Percentiles rank a stretch among this genome's conserved stretches.
Conservation (phyloP, 1,284 basidiomycete species). For the Sanghuangporus weigelae region DNA sequence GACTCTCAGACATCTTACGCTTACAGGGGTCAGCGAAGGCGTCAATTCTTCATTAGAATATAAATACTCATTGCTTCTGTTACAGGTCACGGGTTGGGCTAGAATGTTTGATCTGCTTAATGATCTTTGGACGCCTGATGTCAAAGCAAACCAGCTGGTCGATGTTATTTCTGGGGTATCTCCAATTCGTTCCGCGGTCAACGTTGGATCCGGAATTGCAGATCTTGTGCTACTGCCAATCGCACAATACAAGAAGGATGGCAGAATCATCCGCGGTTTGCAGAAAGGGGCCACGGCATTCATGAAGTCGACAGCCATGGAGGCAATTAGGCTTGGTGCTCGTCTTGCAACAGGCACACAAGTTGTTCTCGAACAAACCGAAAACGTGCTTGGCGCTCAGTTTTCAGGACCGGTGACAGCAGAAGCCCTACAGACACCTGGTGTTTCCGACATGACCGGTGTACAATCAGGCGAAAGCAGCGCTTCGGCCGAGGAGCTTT, state of each 20-base stretch:
- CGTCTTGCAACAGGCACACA: constrained; percentile 94
- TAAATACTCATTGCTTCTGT: constrained; percentile 7
- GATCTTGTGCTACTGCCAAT: constrained; percentile 95
- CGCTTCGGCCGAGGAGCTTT: constrained; percentile 44
- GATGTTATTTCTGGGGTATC: constrained; percentile 97
- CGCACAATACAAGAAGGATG: constrained; percentile 96
- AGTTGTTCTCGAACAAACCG: constrained; percentile 93
- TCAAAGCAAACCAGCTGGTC: constrained; percentile 95
- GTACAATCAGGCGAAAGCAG: constrained; percentile 36
- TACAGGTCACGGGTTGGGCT: constrained; percentile 84
- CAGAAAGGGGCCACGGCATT: constrained; percentile 92
- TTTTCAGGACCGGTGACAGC: constrained; percentile 61
- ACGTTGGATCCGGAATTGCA: constrained; percentile 93
- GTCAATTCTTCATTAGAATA: neutral
- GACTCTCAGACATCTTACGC: constrained; percentile 89
- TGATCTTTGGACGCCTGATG: constrained; percentile 98
- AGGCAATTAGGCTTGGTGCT: constrained; percentile 94
- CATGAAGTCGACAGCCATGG: constrained; percentile 88
- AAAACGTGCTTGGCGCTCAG: constrained; percentile 83
- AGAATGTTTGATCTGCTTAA: constrained; percentile 87
- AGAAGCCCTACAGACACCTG: constrained; percentile 48
- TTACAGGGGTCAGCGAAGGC: constrained; percentile 71
- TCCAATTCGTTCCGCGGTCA: constrained; percentile 92
- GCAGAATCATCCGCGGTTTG: constrained; percentile 87
- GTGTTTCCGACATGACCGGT: constrained; percentile 27